Conservation (phyloP, 305 asterid species). For the Rubia peregrina region DNA sequence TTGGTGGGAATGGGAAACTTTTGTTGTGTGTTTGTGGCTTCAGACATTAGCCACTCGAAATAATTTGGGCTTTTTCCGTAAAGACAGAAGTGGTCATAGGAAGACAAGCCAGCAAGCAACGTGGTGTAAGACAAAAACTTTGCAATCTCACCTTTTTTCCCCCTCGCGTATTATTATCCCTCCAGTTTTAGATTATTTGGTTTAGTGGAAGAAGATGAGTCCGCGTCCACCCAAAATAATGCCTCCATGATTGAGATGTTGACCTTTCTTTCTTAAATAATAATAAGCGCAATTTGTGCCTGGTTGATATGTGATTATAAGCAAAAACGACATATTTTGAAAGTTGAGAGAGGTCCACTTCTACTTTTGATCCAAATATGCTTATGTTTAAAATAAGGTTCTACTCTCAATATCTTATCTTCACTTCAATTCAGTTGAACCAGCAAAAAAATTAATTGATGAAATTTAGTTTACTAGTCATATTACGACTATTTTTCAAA, state of each 20-base stretch:
- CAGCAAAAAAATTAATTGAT: no score
- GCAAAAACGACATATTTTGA: no score
- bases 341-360: no score
- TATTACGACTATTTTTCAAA: no score
- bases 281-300: constrained; percentile 12
- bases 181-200: constrained; percentile 22
- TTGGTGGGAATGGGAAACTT: constrained; percentile 23
- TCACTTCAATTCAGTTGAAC: no score
- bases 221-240: constrained; percentile 48
- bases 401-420: no score
- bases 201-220: constrained; percentile 34
- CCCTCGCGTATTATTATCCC: constrained; percentile 12
- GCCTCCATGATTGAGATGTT: constrained; percentile 59
- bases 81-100: constrained; percentile 34
- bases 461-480: no score
- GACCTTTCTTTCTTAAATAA: constrained; percentile 41
- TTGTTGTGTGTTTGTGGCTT: not conserved
- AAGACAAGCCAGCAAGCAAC: constrained; percentile 46
- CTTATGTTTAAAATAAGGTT: no score
- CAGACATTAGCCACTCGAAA: constrained; percentile 32
- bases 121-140: constrained; percentile 50
- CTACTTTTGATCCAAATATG: no score
- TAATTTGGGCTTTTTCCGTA: constrained; percentile 17
- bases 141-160: constrained; percentile 19
- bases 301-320: no score